Base-by-base conservation (phyloP, 176 grass and related monocot genomes). In the Alopecurus myosuroides region DNA sequence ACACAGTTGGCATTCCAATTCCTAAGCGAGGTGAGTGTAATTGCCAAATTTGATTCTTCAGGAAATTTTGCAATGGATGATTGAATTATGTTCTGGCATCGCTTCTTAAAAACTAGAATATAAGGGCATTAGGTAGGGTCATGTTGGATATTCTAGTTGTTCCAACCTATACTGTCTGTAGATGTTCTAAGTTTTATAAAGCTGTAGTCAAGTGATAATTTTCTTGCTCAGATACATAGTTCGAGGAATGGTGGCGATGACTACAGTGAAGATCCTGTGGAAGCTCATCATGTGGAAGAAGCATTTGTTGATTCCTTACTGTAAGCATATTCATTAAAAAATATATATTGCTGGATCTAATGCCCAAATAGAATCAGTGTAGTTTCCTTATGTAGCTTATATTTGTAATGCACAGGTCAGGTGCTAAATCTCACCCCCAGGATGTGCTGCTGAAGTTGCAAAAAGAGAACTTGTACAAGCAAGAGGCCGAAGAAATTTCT, bases 381-480 rank as follows among this genome's bases (percentile, higher is more conserved):
- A 14, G 63, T 58, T 29, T 40, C 37, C 41, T 82, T 63, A 64
- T 11, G 20, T 58, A 62, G 55, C 49, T 55, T 86, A 10, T 84
- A 70, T 72, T n/a, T 68, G 58, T 61, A 65, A 85, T 81, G 41
- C 76, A 17, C 81, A 98, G 97, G 86, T 92, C 93, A 82, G 92
- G 82, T 80, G 84, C 89, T 86, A 95, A 98, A 89, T 92, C 97
- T 85, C 95, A 94, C 70, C 96, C 97, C 88, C 97, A 96, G 85
- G 93, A 98, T 89, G 73, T 81, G 42, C 88, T 98, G 45, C 78
- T 98, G 61, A 94, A 94, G 70, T 80, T 95, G 39, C 85, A 92
- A 89, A 91, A 87, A 41, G 89, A 94, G 52, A 88, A 88, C 63
- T 81, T 82, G 63, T 92, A 92, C 77, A 94, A 91, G 35, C 81